These are phyloP conservation scores for Lomentospora prolificans DNA, from an alignment of 2,329 filamentous ascomycete genomes.

Conservation along the genomic window DNA sequence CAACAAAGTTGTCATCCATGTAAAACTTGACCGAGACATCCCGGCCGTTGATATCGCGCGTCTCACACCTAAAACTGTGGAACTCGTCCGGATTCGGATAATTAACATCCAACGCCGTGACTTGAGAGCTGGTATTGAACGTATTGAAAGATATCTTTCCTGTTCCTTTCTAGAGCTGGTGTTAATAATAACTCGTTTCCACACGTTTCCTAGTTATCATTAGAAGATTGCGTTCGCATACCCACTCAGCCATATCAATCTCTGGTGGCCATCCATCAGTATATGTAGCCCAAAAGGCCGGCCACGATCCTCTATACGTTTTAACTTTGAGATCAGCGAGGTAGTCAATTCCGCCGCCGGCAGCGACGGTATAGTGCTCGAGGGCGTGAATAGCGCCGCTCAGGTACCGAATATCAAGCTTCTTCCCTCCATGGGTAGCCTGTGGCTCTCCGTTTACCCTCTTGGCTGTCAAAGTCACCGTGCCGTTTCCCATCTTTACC, in stretches of 20 bases:
- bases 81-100: slow-evolving; percentile 36
- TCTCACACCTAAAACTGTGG: slow-evolving; percentile 39
- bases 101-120: slow-evolving; percentile 34
- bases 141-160: slow-evolving; percentile 48
- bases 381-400: slow-evolving; percentile 33
- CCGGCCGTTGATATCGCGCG: slow-evolving; percentile 38
- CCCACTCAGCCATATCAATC: slow-evolving; percentile 49
- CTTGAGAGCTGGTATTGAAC: slow-evolving; percentile 36
- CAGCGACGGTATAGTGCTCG: slow-evolving; percentile 27
- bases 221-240: too few species aligned
- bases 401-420: slow-evolving; percentile 40
- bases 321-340: slow-evolving; percentile 29
- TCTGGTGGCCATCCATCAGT: slow-evolving; percentile 48
- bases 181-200: too few species aligned
- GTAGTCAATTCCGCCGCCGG: slow-evolving; percentile 31
- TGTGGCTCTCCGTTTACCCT: slow-evolving; percentile 29
- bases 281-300: slow-evolving; percentile 48
- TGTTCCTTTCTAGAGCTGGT: slow-evolving; percentile 45
- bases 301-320: slow-evolving; percentile 39
- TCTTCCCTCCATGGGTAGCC: slow-evolving; percentile 25
- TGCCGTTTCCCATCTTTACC: slow-evolving; percentile 28
- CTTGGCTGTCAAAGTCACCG: slow-evolving; percentile 36
- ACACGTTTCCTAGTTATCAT: too few species aligned
- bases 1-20: slow-evolving; percentile 37
- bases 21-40: slow-evolving; percentile 45